phyloP scores from a whole-genome alignment of 331 rosid genomes.

The Rosa hybrid region DNA sequence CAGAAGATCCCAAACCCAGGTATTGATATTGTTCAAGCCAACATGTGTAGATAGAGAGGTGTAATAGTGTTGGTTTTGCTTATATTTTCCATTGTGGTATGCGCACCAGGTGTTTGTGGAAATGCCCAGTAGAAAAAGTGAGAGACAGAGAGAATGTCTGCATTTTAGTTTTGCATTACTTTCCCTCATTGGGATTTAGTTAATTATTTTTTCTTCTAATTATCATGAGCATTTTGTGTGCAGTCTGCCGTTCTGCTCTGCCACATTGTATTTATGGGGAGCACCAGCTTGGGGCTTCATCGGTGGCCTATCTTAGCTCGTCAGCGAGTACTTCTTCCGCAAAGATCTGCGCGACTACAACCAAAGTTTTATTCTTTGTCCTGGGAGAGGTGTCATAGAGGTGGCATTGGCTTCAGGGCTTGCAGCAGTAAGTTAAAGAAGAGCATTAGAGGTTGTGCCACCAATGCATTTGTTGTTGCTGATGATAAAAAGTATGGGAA shows the following conservation, averaged over 20 bases:
- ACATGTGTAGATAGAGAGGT: not conserved
- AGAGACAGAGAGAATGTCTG: not conserved
- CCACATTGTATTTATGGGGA: slow-evolving; percentile 17
- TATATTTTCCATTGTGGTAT: not conserved
- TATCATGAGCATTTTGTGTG: not conserved
- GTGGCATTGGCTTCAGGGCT: slow-evolving; percentile 18
- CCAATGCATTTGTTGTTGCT: slow-evolving; percentile 53
- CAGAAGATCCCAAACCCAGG: not conserved
- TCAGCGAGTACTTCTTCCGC: slow-evolving; percentile 29
- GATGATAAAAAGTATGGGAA: slow-evolving; percentile 61
- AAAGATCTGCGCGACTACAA: slow-evolving; percentile 21
- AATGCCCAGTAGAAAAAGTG: not conserved
- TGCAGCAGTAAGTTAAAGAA: slow-evolving; percentile 36
- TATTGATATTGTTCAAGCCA: not conserved
- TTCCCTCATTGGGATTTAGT: not conserved
- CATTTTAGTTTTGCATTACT: not conserved
- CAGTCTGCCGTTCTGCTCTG: not conserved
- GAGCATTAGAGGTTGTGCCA: slow-evolving; percentile 38
- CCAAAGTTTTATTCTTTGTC: slow-evolving; percentile 32
- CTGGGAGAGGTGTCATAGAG: slow-evolving; percentile 17
- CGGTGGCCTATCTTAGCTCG: slow-evolving; percentile 38
- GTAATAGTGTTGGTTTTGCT: not conserved
- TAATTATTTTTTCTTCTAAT: not conserved
- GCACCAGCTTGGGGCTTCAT: slow-evolving; percentile 44
- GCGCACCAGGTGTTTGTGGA: slow-evolving; percentile 15